Percentiles rank a stretch among this genome's conserved stretches.
phyloP scores from a whole-genome alignment of 208 protist genomes.

The Strigomonas galati region DNA sequence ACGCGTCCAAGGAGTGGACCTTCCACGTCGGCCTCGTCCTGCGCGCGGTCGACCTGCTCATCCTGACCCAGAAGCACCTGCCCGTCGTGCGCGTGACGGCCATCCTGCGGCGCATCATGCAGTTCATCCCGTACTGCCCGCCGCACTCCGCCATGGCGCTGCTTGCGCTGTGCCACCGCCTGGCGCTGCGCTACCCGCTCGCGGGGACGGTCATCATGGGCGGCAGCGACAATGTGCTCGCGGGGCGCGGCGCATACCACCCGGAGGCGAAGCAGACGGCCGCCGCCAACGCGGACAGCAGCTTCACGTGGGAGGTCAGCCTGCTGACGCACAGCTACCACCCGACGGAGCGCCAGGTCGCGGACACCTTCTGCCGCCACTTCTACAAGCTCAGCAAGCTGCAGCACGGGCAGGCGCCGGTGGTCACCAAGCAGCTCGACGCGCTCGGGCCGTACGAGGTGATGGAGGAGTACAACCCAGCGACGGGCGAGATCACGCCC shows the following conservation, averaged over 20 bases:
- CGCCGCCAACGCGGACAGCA: conserved; percentile 80
- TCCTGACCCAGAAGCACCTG: conserved; percentile 90
- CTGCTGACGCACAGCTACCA: conserved; percentile 78
- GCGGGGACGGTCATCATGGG: conserved; percentile 78
- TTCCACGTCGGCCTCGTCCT: conserved; percentile 86
- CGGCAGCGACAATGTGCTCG: conserved; percentile 87
- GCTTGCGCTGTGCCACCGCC: conserved; percentile 74
- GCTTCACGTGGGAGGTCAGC: conserved; percentile 87
- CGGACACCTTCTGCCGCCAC: conserved; percentile 81
- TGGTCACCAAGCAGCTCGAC: conserved; percentile 87
- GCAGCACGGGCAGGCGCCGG: conserved; percentile 77
- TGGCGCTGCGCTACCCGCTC: conserved; percentile 80
- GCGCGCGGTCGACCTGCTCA: conserved; percentile 83
- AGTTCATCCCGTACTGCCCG: conserved; percentile 58
- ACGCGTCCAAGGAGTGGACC: conserved; percentile 83
- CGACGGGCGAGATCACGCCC: conserved; percentile 72
- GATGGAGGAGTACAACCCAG: conserved; percentile 87
- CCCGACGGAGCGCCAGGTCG: conserved; percentile 76
- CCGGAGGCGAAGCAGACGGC: conserved; percentile 78
- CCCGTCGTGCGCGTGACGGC: conserved; percentile 80
- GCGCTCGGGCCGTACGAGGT: conserved; percentile 86
- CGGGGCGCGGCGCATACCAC: conserved; percentile 82
- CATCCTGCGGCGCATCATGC: conserved; percentile 78
- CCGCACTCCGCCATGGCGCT: conserved; percentile 85
- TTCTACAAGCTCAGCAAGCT: conserved; percentile 80